Base-by-base conservation (phyloP, 257 asterid species). In the Nicotiana paniculata region DNA sequence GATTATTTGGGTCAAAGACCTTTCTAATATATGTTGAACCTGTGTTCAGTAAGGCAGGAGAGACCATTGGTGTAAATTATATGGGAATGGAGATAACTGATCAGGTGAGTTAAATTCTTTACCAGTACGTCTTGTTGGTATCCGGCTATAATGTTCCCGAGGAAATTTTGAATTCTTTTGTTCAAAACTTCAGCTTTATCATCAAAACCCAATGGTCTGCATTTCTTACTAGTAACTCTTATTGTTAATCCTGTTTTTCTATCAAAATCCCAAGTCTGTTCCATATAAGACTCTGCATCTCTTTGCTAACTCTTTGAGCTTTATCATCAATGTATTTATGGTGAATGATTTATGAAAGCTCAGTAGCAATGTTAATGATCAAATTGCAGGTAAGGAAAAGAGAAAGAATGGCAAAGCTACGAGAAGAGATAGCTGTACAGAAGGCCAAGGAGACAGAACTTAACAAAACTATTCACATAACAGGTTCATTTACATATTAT, bases 61-160 rank as follows among this genome's bases (percentile, higher is more conserved):
- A 93, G 81, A 92, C 93, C 4, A 91, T 95, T 54, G 97, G 97
- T 62, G 96, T 95, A 11, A 95, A 93, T 85, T 95, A 95, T 84
- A 95, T 93, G 98, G 98, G 98, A 63, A 95, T 93, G 97, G 98
- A 95, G 82, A 91, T 95, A 53, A 95, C 97, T 39, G 98, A 95
- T 85, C 97, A 93, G 93, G 97, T 92, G 30, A 83, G 21, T 64
- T 67, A 55, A 53, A 43, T 85, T 77, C 70, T 67, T 21, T 13
- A 46, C n/a, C 58, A 53, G 58, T 53, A 53, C 6, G 2, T 13
- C 58, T 53, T 53, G 58, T 53, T 53, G 18, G 18, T 53, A 15
- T 53, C 17, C 2, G 13, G 58, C 4, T 12, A 15, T 53, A 53
- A 53, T 53, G 16, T 53, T 53, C 1, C 58, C 58, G 18, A 53